phyloP scores from a whole-genome alignment of 352 stramenopile genomes.

The Phytophthora chlamydospora region DNA sequence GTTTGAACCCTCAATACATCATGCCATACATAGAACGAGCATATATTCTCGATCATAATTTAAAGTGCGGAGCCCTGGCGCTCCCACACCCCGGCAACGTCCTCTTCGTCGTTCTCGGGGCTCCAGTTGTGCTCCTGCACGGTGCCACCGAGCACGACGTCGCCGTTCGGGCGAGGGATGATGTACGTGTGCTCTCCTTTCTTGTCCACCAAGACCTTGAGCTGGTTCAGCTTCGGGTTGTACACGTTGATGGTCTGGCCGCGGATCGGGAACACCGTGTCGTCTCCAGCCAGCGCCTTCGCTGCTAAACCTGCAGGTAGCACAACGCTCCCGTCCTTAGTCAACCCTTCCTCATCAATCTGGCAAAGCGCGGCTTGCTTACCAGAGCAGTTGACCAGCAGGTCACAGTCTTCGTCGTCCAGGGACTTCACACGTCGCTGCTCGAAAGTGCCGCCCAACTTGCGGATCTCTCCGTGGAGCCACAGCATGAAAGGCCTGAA shows the following conservation, averaged over 20 bases:
- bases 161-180: slow-evolving; percentile 59
- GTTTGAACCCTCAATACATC: too few species aligned
- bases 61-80: too few species aligned
- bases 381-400: slow-evolving; percentile 74
- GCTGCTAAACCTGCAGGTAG: slow-evolving; percentile 41
- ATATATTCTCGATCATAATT: too few species aligned
- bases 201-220: slow-evolving; percentile 37
- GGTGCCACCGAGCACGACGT: slow-evolving; percentile 68
- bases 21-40: too few species aligned
- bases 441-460: slow-evolving; percentile 58
- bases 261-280: slow-evolving; percentile 58
- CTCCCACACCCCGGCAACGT: slow-evolving; percentile 57
- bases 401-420: slow-evolving; percentile 48
- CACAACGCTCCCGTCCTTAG: background rate
- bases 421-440: slow-evolving; percentile 39
- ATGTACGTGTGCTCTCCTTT: slow-evolving; percentile 69
- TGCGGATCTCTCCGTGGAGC: slow-evolving; percentile 49
- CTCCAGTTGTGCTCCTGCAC: slow-evolving; percentile 69
- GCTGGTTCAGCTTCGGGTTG: slow-evolving; percentile 58
- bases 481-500: slow-evolving; percentile 59
- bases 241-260: slow-evolving; percentile 70
- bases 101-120: slow-evolving; percentile 38
- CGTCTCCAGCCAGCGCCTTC: slow-evolving; percentile 49
- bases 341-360: background rate
- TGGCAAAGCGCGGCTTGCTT: background rate